phyloP scores from a whole-genome alignment of 768 basidiomycete genomes.

The Serendipita sp. region DNA sequence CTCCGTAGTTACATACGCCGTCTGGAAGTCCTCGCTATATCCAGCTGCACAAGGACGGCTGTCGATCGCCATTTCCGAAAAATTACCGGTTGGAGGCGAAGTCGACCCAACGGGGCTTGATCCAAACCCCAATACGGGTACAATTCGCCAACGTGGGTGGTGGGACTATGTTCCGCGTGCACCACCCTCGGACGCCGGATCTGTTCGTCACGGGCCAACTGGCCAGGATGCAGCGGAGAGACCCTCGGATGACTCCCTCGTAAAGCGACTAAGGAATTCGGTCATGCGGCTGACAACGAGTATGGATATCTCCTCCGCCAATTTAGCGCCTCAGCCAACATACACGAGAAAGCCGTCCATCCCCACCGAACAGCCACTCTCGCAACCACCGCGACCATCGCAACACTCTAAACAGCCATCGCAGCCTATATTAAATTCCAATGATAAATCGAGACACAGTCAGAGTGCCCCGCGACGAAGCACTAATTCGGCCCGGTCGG shows the following conservation, averaged over 20 bases:
- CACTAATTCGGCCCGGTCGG: neutral
- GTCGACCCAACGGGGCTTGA: slow-evolving; percentile 15
- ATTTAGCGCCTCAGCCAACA: neutral
- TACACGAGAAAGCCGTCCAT: slow-evolving; percentile 7
- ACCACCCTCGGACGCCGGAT: neutral
- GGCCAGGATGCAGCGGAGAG: neutral
- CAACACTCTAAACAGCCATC: neutral
- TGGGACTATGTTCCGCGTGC: slow-evolving; percentile 36
- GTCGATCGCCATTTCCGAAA: slow-evolving; percentile 33
- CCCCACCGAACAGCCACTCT: slow-evolving; percentile 1
- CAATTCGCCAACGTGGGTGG: slow-evolving; percentile 29
- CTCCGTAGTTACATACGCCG: slow-evolving; percentile 35
- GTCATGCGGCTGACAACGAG: slow-evolving; percentile 3
- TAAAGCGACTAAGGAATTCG: slow-evolving; percentile 2
- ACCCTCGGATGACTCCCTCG: neutral
- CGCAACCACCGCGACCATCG: slow-evolving; percentile 5
- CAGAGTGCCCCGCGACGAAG: slow-evolving; percentile 13
- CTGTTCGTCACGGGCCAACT: neutral
- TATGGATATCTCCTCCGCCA: neutral
- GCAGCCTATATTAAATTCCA: neutral
- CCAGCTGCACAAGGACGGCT: slow-evolving; percentile 39
- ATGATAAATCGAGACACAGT: neutral
- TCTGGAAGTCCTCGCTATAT: slow-evolving; percentile 36
- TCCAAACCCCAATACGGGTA: slow-evolving; percentile 12
- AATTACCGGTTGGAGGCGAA: slow-evolving; percentile 22